phyloP scores from a whole-genome alignment of 1,284 basidiomycete genomes.

The Ustilago vetiveriae region DNA sequence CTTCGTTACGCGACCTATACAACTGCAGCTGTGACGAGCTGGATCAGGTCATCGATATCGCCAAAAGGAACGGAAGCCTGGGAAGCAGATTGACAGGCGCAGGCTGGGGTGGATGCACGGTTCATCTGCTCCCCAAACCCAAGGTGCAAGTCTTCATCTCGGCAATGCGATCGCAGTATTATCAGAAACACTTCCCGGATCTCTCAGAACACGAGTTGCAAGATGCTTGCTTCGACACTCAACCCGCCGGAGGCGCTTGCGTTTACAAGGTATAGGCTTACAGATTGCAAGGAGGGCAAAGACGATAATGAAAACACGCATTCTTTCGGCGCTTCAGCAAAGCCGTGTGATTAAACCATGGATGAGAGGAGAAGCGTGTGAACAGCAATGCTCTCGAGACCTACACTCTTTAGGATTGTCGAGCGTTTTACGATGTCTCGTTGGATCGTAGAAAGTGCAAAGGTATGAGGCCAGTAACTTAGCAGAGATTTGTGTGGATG shows the following conservation, averaged over 20 bases:
- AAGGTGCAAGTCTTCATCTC: conserved; percentile 49
- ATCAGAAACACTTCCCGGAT: conserved; percentile 39
- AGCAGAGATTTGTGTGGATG: too few species aligned
- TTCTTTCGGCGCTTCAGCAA: too few species aligned
- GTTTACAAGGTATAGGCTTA: conserved; percentile 40
- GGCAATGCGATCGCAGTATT: conserved; percentile 54
- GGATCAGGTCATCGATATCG: conserved; percentile 56
- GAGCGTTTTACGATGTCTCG: too few species aligned
- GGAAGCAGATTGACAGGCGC: conserved; percentile 63
- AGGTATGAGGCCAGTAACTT: too few species aligned
- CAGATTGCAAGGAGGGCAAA: too few species aligned
- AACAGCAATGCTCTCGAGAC: too few species aligned
- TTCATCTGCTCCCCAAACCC: conserved; percentile 59
- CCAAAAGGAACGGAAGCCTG: conserved; percentile 55
- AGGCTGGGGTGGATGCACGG: conserved; percentile 65
- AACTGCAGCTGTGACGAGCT: conserved; percentile 62
- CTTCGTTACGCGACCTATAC: conserved; percentile 55
- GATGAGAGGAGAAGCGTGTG: too few species aligned
- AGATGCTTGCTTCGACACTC: conserved; percentile 59
- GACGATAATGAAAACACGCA: too few species aligned
- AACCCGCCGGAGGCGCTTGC: conserved; percentile 63
- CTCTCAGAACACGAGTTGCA: conserved; percentile 45
- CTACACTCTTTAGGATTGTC: too few species aligned
- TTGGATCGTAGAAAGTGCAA: too few species aligned
- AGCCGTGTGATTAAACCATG: too few species aligned